Percentiles rank a stretch among this genome's conserved stretches.
Evolutionary conservation across 495 filamentous ascomycete genomes (phyloP).

Genomic region (Lichenothelia convexa): DNA sequence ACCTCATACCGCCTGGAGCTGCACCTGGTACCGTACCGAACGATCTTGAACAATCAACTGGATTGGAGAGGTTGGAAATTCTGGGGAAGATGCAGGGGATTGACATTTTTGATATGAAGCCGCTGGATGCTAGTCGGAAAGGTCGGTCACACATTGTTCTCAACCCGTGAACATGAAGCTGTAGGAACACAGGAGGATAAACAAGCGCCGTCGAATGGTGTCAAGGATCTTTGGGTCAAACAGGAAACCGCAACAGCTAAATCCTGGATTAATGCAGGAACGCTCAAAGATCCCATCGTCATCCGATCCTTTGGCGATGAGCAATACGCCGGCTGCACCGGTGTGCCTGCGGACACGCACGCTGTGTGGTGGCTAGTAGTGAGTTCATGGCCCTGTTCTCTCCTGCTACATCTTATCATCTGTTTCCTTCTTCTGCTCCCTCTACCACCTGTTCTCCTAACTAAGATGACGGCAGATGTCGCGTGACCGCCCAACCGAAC

Average conservation of each 20-base stretch:
- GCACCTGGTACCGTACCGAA: slow-evolving; percentile 67
- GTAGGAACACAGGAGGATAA: too few species aligned
- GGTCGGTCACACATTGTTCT: too few species aligned
- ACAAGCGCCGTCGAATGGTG: too few species aligned
- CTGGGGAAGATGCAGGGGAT: slow-evolving; percentile 98
- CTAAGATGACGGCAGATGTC: too few species aligned
- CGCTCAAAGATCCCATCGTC: slow-evolving; percentile 71
- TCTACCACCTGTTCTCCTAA: neutral
- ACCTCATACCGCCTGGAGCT: slow-evolving; percentile 72
- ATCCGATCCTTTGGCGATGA: slow-evolving; percentile 84
- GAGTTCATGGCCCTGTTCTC: slow-evolving; percentile 20
- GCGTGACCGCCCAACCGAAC: slow-evolving; percentile 75
- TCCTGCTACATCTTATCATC: neutral
- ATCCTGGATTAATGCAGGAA: too few species aligned
- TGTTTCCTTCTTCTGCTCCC: neutral
- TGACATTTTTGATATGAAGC: slow-evolving; percentile 96
- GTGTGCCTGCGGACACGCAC: slow-evolving; percentile 82
- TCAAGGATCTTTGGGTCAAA: neutral
- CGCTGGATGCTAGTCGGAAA: slow-evolving; percentile 74
- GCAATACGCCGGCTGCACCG: slow-evolving; percentile 94
- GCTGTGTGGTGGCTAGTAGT: slow-evolving; percentile 75
- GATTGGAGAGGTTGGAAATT: slow-evolving; percentile 95
- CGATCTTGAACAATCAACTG: slow-evolving; percentile 86
- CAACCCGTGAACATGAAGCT: too few species aligned
- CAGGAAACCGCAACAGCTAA: slow-evolving; percentile 3